phyloP scores from a whole-genome alignment of 352 stramenopile genomes.

The Thraustochytrium striatum region DNA sequence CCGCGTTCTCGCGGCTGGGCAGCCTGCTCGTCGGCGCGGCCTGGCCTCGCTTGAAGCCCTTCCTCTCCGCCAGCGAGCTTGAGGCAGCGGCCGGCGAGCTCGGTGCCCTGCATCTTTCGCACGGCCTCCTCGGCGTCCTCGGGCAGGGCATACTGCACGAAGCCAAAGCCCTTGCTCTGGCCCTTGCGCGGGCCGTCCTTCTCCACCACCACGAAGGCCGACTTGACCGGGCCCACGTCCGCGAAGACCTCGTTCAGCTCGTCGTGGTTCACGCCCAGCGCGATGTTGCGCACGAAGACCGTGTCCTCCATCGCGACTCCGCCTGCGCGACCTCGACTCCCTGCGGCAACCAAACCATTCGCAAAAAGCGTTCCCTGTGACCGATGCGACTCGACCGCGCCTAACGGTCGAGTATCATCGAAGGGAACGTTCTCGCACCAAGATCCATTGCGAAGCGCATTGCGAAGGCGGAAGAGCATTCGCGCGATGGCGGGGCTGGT shows the following conservation, averaged over 20 bases:
- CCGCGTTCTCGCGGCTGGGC: too few species aligned
- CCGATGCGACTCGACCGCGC: background rate
- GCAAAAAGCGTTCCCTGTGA: too few species aligned
- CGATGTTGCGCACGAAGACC: slow-evolving; percentile 34
- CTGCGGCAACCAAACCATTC: too few species aligned
- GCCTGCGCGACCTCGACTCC: background rate
- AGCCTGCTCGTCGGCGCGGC: background rate
- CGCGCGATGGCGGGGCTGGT: slow-evolving; percentile 27
- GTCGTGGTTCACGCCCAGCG: slow-evolving; percentile 21
- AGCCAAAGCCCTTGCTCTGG: slow-evolving; percentile 52
- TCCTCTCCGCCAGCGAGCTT: slow-evolving; percentile 1
- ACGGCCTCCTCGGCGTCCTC: slow-evolving; percentile 46
- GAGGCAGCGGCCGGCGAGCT: background rate
- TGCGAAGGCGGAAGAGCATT: too few species aligned
- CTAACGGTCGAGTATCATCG: too few species aligned
- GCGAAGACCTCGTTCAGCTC: slow-evolving; percentile 49
- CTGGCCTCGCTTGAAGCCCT: background rate
- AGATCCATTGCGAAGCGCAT: too few species aligned
- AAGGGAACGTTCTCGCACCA: too few species aligned
- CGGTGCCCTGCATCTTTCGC: background rate
- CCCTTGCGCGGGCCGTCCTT: slow-evolving; percentile 46
- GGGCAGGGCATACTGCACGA: slow-evolving; percentile 51
- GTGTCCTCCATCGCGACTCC: slow-evolving; percentile 33
- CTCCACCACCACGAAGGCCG: slow-evolving; percentile 48
- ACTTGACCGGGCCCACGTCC: slow-evolving; percentile 46